These are phyloP conservation scores for Acmispon strigosus DNA, from an alignment of 306 rosid species.

Conservation along the genomic window DNA sequence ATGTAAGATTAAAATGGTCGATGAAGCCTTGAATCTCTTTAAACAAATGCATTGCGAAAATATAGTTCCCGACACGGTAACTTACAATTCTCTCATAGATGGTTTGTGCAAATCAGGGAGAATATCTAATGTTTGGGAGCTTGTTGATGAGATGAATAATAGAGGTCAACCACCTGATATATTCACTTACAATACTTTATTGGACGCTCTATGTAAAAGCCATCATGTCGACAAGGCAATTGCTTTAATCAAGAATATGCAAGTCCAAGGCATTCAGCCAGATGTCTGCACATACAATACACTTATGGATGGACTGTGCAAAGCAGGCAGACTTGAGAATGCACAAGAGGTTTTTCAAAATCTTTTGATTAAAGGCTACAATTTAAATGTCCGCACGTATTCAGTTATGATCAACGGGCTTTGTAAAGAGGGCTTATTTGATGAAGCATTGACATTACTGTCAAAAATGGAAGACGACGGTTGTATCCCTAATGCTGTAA, in stretches of 20 bases:
- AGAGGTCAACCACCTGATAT: not conserved
- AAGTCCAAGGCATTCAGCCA: not conserved
- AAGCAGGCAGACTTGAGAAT: not conserved
- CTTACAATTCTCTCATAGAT: not conserved
- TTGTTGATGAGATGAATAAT: not conserved
- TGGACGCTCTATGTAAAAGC: not conserved
- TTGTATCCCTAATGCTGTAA: not conserved
- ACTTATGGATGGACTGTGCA: not conserved
- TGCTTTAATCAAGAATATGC: not conserved
- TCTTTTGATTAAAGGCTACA: not conserved
- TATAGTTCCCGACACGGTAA: not conserved
- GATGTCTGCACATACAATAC: not conserved
- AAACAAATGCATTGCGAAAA: not conserved
- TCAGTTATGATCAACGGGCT: not conserved
- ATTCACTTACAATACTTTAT: not conserved
- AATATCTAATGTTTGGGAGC: not conserved
- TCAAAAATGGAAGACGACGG: not conserved
- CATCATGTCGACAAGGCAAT: not conserved
- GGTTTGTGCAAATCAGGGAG: not conserved
- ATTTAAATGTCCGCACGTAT: not conserved
- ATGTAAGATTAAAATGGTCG: not conserved
- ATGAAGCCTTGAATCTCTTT: not conserved
- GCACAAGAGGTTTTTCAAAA: not conserved
- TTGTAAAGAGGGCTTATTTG: not conserved
- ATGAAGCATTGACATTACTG: not conserved